Conservation (phyloP, 331 rosid genomes). For the Pyrus hybrid region DNA sequence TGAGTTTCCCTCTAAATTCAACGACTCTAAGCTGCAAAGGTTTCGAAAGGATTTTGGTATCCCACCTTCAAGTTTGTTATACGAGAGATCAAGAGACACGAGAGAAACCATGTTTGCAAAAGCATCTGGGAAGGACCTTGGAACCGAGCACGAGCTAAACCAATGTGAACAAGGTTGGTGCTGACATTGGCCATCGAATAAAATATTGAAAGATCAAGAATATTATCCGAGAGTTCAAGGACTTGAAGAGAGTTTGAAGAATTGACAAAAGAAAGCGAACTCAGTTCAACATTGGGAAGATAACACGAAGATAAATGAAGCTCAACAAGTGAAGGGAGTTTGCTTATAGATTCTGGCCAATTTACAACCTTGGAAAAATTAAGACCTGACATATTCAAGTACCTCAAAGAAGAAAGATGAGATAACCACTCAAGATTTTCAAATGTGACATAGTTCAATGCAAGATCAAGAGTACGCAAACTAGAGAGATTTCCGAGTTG, state of each 20-base stretch:
- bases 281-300: conserved; percentile 2
- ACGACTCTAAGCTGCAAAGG: conserved; percentile 7
- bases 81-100: conserved; percentile 4
- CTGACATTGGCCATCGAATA: conserved; percentile 18
- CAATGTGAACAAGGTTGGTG: conserved; percentile 2
- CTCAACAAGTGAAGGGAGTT: conserved; percentile 12
- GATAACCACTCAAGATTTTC: conserved; percentile 30
- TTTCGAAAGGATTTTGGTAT: conserved; percentile 16
- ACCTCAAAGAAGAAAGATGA: conserved; percentile 25
- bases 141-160: neutral
- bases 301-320: conserved; percentile 6
- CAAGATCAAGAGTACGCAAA: conserved; percentile 28
- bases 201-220: neutral
- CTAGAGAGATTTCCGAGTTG: conserved; percentile 24
- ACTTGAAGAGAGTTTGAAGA: conserved; percentile 10
- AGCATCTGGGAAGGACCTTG: conserved; percentile 21
- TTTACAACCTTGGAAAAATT: neutral
- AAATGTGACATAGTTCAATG: neutral
- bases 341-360: conserved; percentile 11
- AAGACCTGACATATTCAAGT: conserved; percentile 8
- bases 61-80: conserved; percentile 16
- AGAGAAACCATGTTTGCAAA: conserved; percentile 22
- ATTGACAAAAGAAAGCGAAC: neutral
- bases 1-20: neutral
- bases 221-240: conserved; percentile 1